phyloP scores from a whole-genome alignment of 2,329 filamentous ascomycete species.

The Blumeria hordei region DNA sequence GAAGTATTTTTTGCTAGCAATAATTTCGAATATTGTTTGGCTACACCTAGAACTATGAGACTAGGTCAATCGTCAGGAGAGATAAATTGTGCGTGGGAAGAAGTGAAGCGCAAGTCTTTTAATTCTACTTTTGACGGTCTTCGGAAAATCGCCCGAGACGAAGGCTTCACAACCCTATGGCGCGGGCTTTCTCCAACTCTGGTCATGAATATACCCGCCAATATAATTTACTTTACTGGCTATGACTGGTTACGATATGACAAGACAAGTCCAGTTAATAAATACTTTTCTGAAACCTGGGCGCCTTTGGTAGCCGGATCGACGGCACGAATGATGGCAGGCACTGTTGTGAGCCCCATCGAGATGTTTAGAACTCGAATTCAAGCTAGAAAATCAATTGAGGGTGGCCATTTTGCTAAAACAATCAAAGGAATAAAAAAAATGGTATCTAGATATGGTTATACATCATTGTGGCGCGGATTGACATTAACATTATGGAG shows the following conservation, averaged over 20 bases:
- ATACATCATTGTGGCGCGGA: conserved; percentile 70
- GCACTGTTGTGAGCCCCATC: conserved; percentile 64
- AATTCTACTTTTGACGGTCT: conserved; percentile 81
- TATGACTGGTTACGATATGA: conserved; percentile 84
- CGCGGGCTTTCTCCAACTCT: conserved; percentile 82
- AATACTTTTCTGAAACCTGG: conserved; percentile 39
- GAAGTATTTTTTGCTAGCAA: conserved; percentile 95
- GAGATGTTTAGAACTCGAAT: conserved; percentile 87
- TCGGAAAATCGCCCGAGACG: conserved; percentile 82
- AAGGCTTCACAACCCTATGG: conserved; percentile 73
- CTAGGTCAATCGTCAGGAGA: conserved; percentile 18
- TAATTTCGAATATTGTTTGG: conserved; percentile 35
- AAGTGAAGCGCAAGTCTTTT: conserved; percentile 61
- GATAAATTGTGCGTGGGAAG: conserved; percentile 62
- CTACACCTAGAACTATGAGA: conserved; percentile 10
- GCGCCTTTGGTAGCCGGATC: conserved; percentile 63
- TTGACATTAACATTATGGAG: conserved; percentile 82
- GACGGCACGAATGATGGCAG: conserved; percentile 54
- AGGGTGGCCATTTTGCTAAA: conserved; percentile 48
- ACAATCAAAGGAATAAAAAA: conserved; percentile 53
- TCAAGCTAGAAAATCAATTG: conserved; percentile 41
- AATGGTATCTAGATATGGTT: conserved; percentile 59
- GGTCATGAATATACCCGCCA: conserved; percentile 79
- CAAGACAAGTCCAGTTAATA: conserved; percentile 43
- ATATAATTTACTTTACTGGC: conserved; percentile 96